Evolutionary conservation across 768 basidiomycete species (phyloP), one percentile per base, ranked within the genome.

Genomic region (Phaeotremella skinneri): DNA sequence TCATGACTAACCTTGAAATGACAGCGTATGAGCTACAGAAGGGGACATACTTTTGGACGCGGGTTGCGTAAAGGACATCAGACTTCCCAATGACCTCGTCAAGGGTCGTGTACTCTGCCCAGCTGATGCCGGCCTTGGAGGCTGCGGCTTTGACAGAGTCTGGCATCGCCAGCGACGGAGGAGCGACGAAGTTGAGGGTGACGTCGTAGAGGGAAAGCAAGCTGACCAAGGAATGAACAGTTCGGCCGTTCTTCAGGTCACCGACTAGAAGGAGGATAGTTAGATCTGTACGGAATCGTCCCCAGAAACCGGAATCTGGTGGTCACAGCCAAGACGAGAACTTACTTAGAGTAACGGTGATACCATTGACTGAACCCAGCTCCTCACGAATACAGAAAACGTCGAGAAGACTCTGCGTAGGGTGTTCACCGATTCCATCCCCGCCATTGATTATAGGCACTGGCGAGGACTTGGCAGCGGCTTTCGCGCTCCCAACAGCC

Each of bases 371-470:
- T 0, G 93, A 96, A 55, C 96, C 96, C 51, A 99, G 83, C 78
- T 99, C 96, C 49, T 92, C 96, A 59, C 94, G 90, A 64, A 98
- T 97, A 41, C 92, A 96, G 78, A 90, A 97, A 17, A 79, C 74
- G 62, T 80, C 79, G 58, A 80, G 66, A 67, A 79, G 68, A 55
- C 74, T 76, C 73, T 79, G 75, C 6, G 91, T 94, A 2, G 94
- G 96, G 74, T 99, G 96, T 78, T 99, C 96, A 54, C 96, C 96
- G 50, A 89, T 84, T 20, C 96, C 96, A 72, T 99, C 96, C 26
- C 96, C 96, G 50, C 91, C 94, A 73, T 98, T 99, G 78, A 99
- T 81, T 70, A 99, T 85, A 0, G 96, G 96, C 1, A 99, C 88
- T 2, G 94, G 89, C 1, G 91, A 94, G 78, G 84, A 91, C 76